Conservation (phyloP, 768 basidiomycete species). For the Kwoniella sp. region DNA sequence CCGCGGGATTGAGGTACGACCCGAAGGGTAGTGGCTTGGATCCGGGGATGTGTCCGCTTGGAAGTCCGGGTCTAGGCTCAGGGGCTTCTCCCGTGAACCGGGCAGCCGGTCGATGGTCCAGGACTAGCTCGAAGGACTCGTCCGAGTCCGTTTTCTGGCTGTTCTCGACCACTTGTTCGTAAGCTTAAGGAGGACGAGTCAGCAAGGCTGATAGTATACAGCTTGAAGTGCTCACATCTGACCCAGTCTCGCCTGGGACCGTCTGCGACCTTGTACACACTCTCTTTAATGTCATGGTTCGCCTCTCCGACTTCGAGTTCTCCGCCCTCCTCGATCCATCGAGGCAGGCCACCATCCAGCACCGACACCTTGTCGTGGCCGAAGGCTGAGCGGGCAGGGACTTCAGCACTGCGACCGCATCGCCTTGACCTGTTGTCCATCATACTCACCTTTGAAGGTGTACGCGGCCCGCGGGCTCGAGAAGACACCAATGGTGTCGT, state of each 20-base stretch:
- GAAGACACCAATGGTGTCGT: slow-evolving; percentile 87
- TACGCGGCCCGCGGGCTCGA: slow-evolving; percentile 87
- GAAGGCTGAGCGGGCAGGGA: slow-evolving; percentile 61
- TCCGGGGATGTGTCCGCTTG: slow-evolving; percentile 88
- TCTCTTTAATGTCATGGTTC: slow-evolving; percentile 9
- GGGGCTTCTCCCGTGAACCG: slow-evolving; percentile 75
- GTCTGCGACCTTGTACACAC: slow-evolving; percentile 15
- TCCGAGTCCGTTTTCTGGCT: slow-evolving; percentile 54
- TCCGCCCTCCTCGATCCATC: slow-evolving; percentile 65
- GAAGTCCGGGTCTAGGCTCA: slow-evolving; percentile 81
- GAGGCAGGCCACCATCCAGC: slow-evolving; percentile 85
- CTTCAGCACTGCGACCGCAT: too few species aligned
- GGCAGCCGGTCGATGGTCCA: slow-evolving; percentile 82
- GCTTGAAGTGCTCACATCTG: slow-evolving; percentile 22
- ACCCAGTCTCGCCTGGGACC: slow-evolving; percentile 19
- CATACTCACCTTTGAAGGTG: slow-evolving; percentile 65
- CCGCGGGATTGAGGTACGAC: slow-evolving; percentile 58
- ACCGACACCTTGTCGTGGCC: slow-evolving; percentile 81
- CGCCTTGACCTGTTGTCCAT: not conserved
- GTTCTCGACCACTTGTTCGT: slow-evolving; percentile 75
- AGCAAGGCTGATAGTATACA: not conserved
- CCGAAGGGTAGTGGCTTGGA: slow-evolving; percentile 81
- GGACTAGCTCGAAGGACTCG: slow-evolving; percentile 60
- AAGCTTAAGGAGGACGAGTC: slow-evolving; percentile 56
- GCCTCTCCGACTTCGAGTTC: slow-evolving; percentile 35